Evolutionary conservation across 805 yeast species (phyloP).

Genomic region (Teunomyces panamensis): DNA sequence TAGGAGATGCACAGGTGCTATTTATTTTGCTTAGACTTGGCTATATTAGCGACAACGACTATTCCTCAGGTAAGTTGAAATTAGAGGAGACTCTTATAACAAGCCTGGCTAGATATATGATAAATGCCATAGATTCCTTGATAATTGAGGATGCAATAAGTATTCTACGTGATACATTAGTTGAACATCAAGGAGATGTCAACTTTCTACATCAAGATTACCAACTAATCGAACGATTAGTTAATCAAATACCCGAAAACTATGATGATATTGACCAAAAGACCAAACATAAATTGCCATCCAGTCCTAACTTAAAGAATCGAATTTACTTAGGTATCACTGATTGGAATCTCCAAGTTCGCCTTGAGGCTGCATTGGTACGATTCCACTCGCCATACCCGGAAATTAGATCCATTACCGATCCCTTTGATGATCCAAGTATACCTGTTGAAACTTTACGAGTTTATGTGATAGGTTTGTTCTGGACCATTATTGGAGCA

Average conservation of each 20-base stretch:
- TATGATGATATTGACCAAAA: conserved; percentile 3
- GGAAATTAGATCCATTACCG: conserved; percentile 65
- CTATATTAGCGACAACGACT: conserved; percentile 10
- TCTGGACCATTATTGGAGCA: conserved; percentile 53
- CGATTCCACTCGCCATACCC: conserved; percentile 56
- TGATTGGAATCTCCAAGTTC: conserved; percentile 33
- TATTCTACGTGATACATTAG: conserved; percentile 35
- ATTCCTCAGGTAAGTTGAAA: neutral
- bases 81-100: conserved; percentile 2
- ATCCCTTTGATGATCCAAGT: conserved; percentile 50
- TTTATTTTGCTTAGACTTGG: conserved; percentile 10
- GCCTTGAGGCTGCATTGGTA: conserved; percentile 42
- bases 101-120: conserved; percentile 20
- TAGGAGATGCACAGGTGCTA: conserved; percentile 4
- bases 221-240: conserved; percentile 25
- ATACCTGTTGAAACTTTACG: conserved; percentile 53
- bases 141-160: conserved; percentile 22
- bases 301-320: conserved; percentile 6
- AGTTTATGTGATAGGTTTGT: conserved; percentile 51
- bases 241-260: conserved; percentile 19
- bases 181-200: conserved; percentile 31
- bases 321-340: conserved; percentile 8
- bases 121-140: conserved; percentile 26
- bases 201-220: conserved; percentile 37
- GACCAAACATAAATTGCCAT: neutral